Base-by-base conservation (phyloP, 1,139 yeast genomes). In the Geotrichum carabidarum region DNA sequence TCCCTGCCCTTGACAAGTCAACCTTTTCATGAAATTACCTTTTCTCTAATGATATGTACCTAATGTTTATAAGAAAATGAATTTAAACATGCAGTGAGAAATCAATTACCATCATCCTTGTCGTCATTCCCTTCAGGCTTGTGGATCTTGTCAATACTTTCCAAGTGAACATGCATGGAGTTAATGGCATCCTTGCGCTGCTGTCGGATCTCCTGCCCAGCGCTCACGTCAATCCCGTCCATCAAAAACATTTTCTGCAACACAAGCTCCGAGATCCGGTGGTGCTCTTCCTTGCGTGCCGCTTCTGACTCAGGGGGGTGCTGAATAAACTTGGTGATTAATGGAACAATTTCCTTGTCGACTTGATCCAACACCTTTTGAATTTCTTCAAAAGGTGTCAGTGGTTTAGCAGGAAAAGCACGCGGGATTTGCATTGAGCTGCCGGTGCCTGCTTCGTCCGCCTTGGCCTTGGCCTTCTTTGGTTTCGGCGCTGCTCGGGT, bases 161-260 rank as follows among this genome's bases (percentile, higher is more conserved):
- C 58, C 57, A 72, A 74, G 54, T 65, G 65, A 43, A 58, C 49
- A 57, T 74, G 76, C 56, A 74, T 63, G 45, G 55, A 60, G 53
- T 72, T 73, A 52, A 74, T 71, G 6, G 74, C 74, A 14, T 63
- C 64, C 56, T 72, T 71, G 51, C 77, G 66, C 45, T 58, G 57
- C 50, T 62, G 61, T 18, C 77, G 67, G 40, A 71, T 61, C 12
- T 45, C 53, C 31, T 32, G 47, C 7, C 69, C 68, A 2, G 63
- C 72, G 30, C 64, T 58, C 14, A 69, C 72, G 53, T 73, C 76
- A 37, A 74, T 65, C 47, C 70, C 71, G 59, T 74, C 77, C 36
- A 74, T 65, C 47, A 65, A 55, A 51, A 74, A 68, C 63, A 72
- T 68, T 54, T 69, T 68, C 56, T 72, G 77, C 34, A 74, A 63